Percentiles rank a stretch among this genome's conserved stretches.
These are phyloP conservation scores for Microsporum canis DNA, from an alignment of 2,329 filamentous ascomycete species.

Conservation along the genomic window DNA sequence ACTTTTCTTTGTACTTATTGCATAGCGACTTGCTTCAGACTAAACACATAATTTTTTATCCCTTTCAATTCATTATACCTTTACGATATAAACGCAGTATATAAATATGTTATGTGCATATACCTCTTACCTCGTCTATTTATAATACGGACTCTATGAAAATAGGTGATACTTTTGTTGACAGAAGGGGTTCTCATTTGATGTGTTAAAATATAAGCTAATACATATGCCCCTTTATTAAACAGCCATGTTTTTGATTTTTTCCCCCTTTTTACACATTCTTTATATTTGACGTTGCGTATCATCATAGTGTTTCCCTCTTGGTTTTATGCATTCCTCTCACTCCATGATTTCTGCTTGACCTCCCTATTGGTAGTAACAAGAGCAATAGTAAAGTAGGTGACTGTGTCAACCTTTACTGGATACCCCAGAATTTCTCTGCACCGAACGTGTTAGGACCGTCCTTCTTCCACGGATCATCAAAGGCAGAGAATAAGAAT, in stretches of 20 bases:
- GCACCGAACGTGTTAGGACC: slow-evolving; percentile 52
- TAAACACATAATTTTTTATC: background rate
- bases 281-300: background rate
- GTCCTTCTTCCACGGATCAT: slow-evolving; percentile 67
- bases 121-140: background rate
- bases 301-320: background rate
- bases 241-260: background rate
- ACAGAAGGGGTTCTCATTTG: background rate
- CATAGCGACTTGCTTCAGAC: background rate
- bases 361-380: too few species aligned
- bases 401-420: background rate
- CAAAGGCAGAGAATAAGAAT: slow-evolving; percentile 67
- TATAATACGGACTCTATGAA: background rate
- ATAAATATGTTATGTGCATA: too few species aligned
- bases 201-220: background rate
- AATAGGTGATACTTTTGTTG: background rate
- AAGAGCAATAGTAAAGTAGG: background rate
- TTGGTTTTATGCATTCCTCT: background rate
- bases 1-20: background rate
- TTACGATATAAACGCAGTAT: background rate
- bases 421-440: slow-evolving; percentile 62
- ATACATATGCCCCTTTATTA: background rate
- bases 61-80: background rate
- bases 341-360: too few species aligned
- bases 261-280: background rate